A percentile compares a stretch with the other conserved stretches of the same genome.
Evolutionary conservation across 768 basidiomycete genomes (phyloP).

Genomic region (Chalciporus piperatus): DNA sequence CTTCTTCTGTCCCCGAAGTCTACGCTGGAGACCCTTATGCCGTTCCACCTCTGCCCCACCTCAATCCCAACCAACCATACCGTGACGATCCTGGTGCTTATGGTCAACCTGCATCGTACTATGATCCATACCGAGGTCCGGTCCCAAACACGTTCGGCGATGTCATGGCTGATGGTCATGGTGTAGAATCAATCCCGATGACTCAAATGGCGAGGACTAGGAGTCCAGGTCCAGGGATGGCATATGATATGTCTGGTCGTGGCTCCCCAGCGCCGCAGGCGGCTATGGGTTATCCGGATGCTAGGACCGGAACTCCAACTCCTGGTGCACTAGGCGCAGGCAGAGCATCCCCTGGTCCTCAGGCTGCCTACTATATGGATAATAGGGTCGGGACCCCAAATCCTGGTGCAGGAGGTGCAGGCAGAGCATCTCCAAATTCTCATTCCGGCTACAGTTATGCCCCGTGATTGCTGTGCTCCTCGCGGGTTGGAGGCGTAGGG

Average conservation of each 20-base stretch:
- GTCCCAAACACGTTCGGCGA: conserved; percentile 63
- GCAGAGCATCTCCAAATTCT: conserved; percentile 46
- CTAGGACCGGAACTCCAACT: conserved; percentile 29
- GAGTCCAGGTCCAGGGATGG: conserved; percentile 42
- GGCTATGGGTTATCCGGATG: conserved; percentile 36
- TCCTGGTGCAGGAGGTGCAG: conserved; percentile 23
- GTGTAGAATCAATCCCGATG: conserved; percentile 70
- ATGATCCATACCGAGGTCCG: conserved; percentile 83
- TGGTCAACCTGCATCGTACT: conserved; percentile 46
- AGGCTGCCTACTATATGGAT: conserved; percentile 36
- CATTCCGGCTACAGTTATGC: conserved; percentile 44
- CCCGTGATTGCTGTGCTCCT: conserved; percentile 21
- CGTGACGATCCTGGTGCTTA: conserved; percentile 60
- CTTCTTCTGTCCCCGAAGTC: conserved; percentile 45
- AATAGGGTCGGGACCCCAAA: conserved; percentile 30
- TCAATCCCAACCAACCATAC: conserved; percentile 77
- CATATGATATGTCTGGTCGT: conserved; percentile 37
- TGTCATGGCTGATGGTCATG: conserved; percentile 25
- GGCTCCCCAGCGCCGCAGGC: conserved; percentile 43
- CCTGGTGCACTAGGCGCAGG: conserved; percentile 24
- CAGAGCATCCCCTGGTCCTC: conserved; percentile 45
- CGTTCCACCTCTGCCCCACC: conserved; percentile 76
- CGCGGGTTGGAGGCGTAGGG: neutral
- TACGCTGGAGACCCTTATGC: conserved; percentile 68
- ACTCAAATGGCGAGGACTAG: conserved; percentile 51